Evolutionary conservation across 2,329 filamentous ascomycete species (phyloP).

Genomic region (Metarhizium anisopliae): DNA sequence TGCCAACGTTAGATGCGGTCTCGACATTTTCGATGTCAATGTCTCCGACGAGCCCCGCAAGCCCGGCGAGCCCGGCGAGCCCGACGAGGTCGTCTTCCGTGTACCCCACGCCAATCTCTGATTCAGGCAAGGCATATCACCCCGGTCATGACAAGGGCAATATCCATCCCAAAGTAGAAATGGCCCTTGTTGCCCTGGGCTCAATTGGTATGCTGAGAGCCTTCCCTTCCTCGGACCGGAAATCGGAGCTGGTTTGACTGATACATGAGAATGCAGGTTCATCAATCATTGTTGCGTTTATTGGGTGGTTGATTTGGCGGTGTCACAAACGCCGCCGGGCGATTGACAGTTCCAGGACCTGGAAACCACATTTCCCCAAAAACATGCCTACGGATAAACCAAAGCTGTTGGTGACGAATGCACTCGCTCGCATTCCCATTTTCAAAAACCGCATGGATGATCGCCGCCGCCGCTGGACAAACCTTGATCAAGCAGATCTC

Average conservation of each 20-base stretch:
- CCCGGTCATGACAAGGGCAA: conserved; percentile 1
- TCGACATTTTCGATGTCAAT: not conserved
- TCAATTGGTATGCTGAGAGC: conserved; percentile 11
- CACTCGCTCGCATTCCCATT: conserved; percentile 23
- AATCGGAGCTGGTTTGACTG: not conserved
- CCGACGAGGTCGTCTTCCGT: not conserved
- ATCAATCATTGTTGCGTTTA: conserved; percentile 34
- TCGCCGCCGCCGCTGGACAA: conserved; percentile 21
- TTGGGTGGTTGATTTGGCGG: conserved; percentile 36
- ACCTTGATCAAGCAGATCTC: conserved; percentile 21
- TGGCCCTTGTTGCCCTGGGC: conserved; percentile 12
- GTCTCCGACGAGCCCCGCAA: not conserved
- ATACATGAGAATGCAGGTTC: conserved; percentile 20
- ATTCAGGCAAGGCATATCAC: not conserved
- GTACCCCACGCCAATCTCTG: not conserved
- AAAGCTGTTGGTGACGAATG: conserved; percentile 7
- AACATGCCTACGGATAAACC: conserved; percentile 1
- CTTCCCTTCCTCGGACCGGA: not conserved
- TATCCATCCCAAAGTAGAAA: conserved; percentile 7
- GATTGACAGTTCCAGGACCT: conserved; percentile 25
- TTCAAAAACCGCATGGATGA: conserved; percentile 22
- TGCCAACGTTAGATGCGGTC: not conserved
- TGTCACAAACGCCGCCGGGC: conserved; percentile 10
- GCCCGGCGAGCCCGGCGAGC: not conserved
- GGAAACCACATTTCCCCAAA: conserved; percentile 9